Evolutionary conservation across 129 eudicot genomes (phyloP).

Genomic region (Tagetes patula): DNA sequence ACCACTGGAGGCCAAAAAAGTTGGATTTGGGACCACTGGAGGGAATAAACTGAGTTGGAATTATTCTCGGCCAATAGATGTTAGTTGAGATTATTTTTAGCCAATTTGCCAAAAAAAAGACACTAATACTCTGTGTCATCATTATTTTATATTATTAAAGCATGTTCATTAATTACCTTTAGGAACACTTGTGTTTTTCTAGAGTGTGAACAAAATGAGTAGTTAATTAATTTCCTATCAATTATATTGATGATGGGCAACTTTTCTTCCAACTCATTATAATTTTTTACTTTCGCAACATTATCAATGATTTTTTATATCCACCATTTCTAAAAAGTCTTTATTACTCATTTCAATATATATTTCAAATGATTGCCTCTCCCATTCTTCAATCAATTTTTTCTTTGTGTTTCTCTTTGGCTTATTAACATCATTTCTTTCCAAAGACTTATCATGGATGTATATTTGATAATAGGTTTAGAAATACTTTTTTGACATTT

Average conservation of each 20-base stretch:
- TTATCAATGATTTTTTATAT: not conserved
- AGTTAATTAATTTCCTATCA: not conserved
- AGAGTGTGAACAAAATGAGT: no score
- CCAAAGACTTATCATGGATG: not conserved
- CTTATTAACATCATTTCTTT: not conserved
- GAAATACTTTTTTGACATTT: not conserved
- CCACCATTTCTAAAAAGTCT: not conserved
- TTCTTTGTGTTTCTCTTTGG: not conserved
- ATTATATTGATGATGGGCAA: not conserved
- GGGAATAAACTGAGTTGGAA: no score
- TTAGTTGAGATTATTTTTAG: no score
- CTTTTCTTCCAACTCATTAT: not conserved
- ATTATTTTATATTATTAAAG: no score
- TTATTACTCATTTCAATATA: not conserved
- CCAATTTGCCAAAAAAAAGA: no score
- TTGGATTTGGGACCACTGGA: no score
- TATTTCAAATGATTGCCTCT: not conserved
- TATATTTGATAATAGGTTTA: not conserved
- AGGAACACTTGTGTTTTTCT: no score
- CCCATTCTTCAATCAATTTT: not conserved
- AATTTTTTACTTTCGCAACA: not conserved
- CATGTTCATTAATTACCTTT: no score
- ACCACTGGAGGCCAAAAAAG: no score
- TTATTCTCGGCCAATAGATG: no score
- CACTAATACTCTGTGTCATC: no score